Base-by-base conservation (phyloP, 2,329 filamentous ascomycete species). In the Ploettnerulaceae sp. region DNA sequence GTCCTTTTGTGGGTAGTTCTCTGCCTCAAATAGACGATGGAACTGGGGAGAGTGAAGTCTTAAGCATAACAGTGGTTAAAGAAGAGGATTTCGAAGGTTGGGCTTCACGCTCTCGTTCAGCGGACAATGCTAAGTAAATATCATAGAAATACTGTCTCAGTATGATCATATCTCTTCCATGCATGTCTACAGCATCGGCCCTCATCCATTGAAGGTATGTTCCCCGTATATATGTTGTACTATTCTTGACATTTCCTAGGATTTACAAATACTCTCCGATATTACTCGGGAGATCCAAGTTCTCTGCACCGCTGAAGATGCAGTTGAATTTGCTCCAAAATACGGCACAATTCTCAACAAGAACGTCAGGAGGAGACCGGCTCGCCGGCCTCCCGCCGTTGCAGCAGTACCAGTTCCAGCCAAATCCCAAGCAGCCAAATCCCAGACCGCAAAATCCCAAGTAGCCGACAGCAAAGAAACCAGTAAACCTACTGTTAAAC, bases 151-250 rank as follows among this genome's bases (percentile, higher is more conserved):
- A 1, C 79, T 89, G 47, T 70, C 73, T 11, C 74, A 78, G 12
- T 94, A 91, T 55, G 75, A 85, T 38, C 71, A 79, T n/a, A 79
- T 95, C 44, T 75, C 74, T 0, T 86, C 87, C 0, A 82, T 95
- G 49, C 89, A 96, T 58, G 70, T 97, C 33, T 97, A 97, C 69
- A 95, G 89, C 60, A 63, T 97, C 14, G 82, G 86, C 32, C 76
- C 86, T 1, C 76, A 80, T 28, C 76, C 81, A 1, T 71, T 89
- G 12, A 84, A 82, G 65, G 82, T 79, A 67, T 31, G 64, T 43
- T 22, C 3, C 42, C 54, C 7, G 14, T 17, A 4, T 5, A 33
- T 14, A 7, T 26, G 6, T 2, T 11, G 33, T 21, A 14, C 28
- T 12, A 2, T 34, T 49, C n/a, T 52, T 25, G 34, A 36, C 12